Evolutionary conservation across 2,329 filamentous ascomycete genomes (phyloP).

Genomic region (Diaporthe amygdali): DNA sequence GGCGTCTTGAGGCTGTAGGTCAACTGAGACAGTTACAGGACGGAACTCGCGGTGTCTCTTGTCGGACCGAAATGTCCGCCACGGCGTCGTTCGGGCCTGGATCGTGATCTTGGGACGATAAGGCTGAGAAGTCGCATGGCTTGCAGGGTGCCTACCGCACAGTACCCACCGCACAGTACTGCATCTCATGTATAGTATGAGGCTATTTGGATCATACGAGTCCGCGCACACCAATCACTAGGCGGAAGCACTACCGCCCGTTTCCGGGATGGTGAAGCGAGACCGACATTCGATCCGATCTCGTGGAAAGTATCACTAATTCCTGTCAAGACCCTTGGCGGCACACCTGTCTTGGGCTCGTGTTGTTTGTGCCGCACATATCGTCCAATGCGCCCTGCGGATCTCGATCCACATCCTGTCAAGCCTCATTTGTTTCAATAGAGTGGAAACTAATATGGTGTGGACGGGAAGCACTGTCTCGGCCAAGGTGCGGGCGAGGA

Average conservation of each 20-base stretch:
- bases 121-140: slow-evolving; percentile 6
- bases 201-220: neutral
- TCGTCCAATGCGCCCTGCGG: neutral
- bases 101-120: slow-evolving; percentile 2
- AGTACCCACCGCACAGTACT: neutral
- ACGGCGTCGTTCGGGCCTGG: neutral
- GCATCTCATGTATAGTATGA: neutral
- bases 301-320: neutral
- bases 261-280: neutral
- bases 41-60: neutral
- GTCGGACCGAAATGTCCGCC: neutral
- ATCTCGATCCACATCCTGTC: slow-evolving; percentile 2
- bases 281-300: neutral
- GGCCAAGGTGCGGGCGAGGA: neutral
- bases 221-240: neutral
- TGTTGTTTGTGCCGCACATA: neutral
- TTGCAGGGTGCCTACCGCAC: neutral
- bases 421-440: slow-evolving; percentile 10
- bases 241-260: neutral
- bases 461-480: neutral
- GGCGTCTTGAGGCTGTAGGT: slow-evolving; percentile 10
- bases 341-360: neutral
- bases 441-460: neutral
- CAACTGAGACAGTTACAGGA: neutral
- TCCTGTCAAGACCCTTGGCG: slow-evolving; percentile 5